Conservation (phyloP, 208 protist genomes). For the Crithidia sp. region DNA sequence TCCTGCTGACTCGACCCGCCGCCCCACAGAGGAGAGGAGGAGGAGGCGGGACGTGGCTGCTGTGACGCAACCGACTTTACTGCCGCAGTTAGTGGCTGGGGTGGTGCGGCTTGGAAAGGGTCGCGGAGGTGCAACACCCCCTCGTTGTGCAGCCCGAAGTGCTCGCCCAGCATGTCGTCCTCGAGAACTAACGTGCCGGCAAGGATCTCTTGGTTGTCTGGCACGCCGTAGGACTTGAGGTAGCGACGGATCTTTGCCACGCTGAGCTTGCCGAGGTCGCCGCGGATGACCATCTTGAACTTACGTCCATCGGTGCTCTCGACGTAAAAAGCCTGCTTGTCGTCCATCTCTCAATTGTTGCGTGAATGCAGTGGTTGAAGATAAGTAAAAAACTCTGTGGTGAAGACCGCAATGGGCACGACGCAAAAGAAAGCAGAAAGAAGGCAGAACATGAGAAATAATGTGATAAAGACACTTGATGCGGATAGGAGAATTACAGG, state of each 20-base stretch:
- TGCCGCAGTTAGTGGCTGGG: background rate
- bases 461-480: no score
- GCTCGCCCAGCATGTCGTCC: slow-evolving; percentile 66
- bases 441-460: no score
- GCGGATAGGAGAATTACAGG: no score
- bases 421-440: no score
- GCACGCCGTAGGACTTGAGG: slow-evolving; percentile 72
- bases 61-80: no score
- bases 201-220: slow-evolving; percentile 56
- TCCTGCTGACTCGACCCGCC: background rate
- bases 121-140: slow-evolving; percentile 46
- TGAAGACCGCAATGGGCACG: no score
- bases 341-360: slow-evolving; percentile 13
- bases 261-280: slow-evolving; percentile 69
- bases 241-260: slow-evolving; percentile 82
- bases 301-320: slow-evolving; percentile 72
- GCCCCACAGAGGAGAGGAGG: background rate
- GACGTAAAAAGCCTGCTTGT: slow-evolving; percentile 79
- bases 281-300: slow-evolving; percentile 89
- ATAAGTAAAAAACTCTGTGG: no score
- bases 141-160: slow-evolving; percentile 67
- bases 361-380: background rate
- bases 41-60: background rate
- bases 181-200: slow-evolving; percentile 41
- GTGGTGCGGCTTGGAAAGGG: background rate